These are phyloP conservation scores for Lactarius psammicola DNA, from an alignment of 768 basidiomycete species.

Conservation along the genomic window DNA sequence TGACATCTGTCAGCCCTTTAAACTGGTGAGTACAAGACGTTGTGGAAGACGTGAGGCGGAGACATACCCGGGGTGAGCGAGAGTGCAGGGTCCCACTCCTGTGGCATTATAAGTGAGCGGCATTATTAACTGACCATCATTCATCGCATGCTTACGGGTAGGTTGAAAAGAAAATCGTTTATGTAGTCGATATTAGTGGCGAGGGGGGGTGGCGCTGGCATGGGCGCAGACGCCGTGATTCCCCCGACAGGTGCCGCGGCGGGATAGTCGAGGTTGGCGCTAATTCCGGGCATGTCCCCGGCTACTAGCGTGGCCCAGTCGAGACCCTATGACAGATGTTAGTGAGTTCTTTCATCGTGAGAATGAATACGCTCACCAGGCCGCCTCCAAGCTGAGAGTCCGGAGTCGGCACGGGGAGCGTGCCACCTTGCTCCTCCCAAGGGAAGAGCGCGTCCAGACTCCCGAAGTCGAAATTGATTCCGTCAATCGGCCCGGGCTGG, in stretches of 20 bases:
- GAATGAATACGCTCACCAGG: not conserved
- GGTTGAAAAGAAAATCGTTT: not conserved
- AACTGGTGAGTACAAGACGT: not conserved
- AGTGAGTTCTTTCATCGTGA: not conserved
- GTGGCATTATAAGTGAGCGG: not conserved
- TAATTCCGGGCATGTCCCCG: not conserved
- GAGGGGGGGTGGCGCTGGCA: not conserved
- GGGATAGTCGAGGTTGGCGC: not conserved
- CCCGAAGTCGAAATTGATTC: not conserved
- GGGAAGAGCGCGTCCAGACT: not conserved
- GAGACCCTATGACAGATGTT: not conserved
- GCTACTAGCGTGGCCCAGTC: not conserved
- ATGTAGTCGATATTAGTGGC: not conserved
- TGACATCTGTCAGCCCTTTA: not conserved
- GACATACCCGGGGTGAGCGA: not conserved
- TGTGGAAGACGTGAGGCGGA: not conserved
- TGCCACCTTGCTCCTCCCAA: not conserved
- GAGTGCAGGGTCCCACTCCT: not conserved
- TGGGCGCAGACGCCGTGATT: not conserved
- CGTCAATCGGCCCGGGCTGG: not conserved
- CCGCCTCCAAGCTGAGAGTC: not conserved
- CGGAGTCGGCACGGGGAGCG: not conserved
- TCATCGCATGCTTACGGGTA: not conserved
- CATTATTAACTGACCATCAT: not conserved
- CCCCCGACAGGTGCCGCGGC: not conserved